These are phyloP conservation scores for Hypoxylon rubiginosum DNA, from an alignment of 2,329 filamentous ascomycete genomes.

Conservation along the genomic window DNA sequence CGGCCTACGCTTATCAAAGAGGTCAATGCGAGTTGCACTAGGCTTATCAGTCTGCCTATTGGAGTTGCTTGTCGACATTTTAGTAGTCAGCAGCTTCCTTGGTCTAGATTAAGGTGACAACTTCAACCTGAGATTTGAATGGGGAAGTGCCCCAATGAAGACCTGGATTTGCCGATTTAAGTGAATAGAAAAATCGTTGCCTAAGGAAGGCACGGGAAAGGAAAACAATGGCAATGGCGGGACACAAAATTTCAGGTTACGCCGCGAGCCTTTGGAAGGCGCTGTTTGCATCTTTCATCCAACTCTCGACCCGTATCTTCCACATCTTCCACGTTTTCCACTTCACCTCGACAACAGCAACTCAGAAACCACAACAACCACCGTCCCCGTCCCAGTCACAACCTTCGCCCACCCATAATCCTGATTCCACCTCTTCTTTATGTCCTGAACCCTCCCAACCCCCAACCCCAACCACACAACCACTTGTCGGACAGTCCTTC, in stretches of 20 bases:
- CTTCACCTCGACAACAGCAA: conserved; percentile 42
- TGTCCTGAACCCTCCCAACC: not conserved
- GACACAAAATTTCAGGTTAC: conserved; percentile 53
- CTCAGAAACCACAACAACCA: conserved; percentile 26
- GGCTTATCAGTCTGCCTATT: conserved; percentile 4
- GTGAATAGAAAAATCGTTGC: conserved; percentile 5
- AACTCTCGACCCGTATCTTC: conserved; percentile 50
- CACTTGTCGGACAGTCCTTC: conserved; percentile 19
- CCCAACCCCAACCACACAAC: not conserved
- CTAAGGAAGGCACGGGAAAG: conserved; percentile 10
- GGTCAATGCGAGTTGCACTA: conserved; percentile 22
- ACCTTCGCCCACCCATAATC: conserved; percentile 11
- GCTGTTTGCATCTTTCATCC: conserved; percentile 53
- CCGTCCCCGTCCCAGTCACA: conserved; percentile 17
- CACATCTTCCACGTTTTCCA: conserved; percentile 3
- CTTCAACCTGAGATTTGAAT: conserved; percentile 8
- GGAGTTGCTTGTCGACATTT: conserved; percentile 2
- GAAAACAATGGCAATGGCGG: conserved; percentile 53
- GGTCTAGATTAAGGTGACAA: conserved; percentile 5
- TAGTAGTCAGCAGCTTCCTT: conserved; percentile 15
- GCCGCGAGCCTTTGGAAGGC: conserved; percentile 51
- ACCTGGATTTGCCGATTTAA: not conserved
- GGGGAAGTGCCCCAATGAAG: not conserved
- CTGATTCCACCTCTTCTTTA: conserved; percentile 15
- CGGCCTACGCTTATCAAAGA: conserved; percentile 9